phyloP scores from a whole-genome alignment of 139 green algal genomes.

The Diplosphaera chodatii region DNA sequence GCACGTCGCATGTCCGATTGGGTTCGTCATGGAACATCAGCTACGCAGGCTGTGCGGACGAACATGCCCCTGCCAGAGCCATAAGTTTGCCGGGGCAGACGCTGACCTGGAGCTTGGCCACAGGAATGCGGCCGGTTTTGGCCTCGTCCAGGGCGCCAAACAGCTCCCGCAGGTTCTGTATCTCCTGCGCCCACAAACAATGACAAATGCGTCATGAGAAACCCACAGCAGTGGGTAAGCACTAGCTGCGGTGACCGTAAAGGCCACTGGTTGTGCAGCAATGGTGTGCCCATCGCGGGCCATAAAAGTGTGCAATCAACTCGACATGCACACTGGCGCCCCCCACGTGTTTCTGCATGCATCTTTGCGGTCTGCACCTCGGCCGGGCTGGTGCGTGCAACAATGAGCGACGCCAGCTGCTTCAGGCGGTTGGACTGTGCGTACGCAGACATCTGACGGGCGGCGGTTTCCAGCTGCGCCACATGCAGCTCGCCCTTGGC shows the following conservation, averaged over 20 bases:
- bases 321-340: too few relatives aligned
- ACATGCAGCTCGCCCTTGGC: neutral
- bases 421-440: constrained; percentile 5
- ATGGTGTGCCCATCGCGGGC: too few relatives aligned
- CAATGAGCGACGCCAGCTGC: constrained; percentile 19
- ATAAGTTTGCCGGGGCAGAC: too few relatives aligned
- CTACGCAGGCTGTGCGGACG: too few relatives aligned
- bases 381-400: constrained; percentile 2
- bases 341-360: too few relatives aligned
- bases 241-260: too few relatives aligned
- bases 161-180: constrained; percentile 7
- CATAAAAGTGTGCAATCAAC: too few relatives aligned
- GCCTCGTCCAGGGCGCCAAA: constrained; percentile 12
- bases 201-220: neutral
- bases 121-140: constrained; percentile 7
- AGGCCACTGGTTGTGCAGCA: too few relatives aligned
- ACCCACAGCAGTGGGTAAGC: too few relatives aligned
- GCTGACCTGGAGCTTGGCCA: constrained; percentile 12
- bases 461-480: neutral
- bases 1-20: too few relatives aligned
- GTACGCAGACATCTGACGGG: neutral
- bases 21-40: too few relatives aligned
- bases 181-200: constrained; percentile 7
- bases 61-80: too few relatives aligned
- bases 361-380: neutral